phyloP scores from a whole-genome alignment of 805 yeast genomes.

The Candida ortonii region DNA sequence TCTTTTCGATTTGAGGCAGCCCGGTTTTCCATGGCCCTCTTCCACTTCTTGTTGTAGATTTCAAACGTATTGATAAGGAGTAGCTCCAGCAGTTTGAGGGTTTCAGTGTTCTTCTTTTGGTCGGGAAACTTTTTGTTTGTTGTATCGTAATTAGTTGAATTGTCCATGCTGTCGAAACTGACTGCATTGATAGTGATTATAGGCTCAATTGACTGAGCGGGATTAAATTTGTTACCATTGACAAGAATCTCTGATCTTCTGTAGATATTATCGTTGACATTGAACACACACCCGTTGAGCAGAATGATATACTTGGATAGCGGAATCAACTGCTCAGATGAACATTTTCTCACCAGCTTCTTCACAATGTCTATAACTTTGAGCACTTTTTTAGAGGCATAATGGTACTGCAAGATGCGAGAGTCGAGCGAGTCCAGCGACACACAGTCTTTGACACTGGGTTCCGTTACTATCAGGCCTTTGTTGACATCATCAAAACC shows the following conservation, averaged over 20 bases:
- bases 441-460: conserved; percentile 28
- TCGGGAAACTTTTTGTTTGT: conserved; percentile 31
- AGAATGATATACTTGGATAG: conserved; percentile 34
- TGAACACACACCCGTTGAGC: conserved; percentile 40
- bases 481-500: too few species aligned
- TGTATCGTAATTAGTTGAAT: conserved; percentile 32
- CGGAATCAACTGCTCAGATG: conserved; percentile 30
- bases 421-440: conserved; percentile 51
- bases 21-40: conserved; percentile 26
- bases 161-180: conserved; percentile 35
- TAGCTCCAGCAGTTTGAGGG: conserved; percentile 27
- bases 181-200: conserved; percentile 36
- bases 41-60: conserved; percentile 26
- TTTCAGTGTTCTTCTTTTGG: conserved; percentile 26
- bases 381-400: conserved; percentile 47
- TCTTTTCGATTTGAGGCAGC: conserved; percentile 6
- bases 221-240: conserved; percentile 42
- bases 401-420: conserved; percentile 55
- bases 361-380: conserved; percentile 35
- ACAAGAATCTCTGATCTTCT: conserved; percentile 37
- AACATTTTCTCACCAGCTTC: conserved; percentile 19
- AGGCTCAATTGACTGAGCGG: conserved; percentile 38
- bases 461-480: neutral
- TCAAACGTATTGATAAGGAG: conserved; percentile 30
- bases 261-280: conserved; percentile 38